Base-by-base conservation (phyloP, 2,329 filamentous ascomycete species). In the Helicocarpus griseus region DNA sequence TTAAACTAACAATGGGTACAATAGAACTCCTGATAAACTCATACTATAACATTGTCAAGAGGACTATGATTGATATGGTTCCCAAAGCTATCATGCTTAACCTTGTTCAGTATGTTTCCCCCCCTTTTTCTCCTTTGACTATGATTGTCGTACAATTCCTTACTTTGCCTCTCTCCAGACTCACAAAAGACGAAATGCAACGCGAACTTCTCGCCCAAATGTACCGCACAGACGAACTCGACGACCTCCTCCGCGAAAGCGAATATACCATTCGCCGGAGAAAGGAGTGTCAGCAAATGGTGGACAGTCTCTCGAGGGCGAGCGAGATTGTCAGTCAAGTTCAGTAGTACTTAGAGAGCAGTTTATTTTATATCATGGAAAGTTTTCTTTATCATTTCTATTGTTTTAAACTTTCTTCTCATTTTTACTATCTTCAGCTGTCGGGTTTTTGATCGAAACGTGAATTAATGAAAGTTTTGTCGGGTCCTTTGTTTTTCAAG, bases 51-150 rank as follows among this genome's bases (percentile, higher is more conserved):
- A 98, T 98, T 66, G 90, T 96, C 59, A 89, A 89, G 76, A 81
- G 93, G 60, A 98, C 94, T 55, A 94, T 98, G 89, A 96, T 97
- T 59, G 93, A 98, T 66, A 98, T 98, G 93, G 93, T 98, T 5
- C 93, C 93, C 60, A 98, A 98, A 75, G 93, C 93, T 38, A 94
- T 98, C 67, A 98, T 98, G 93, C 80, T 97, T 60, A 96, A 81
- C 61, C 85, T 98, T 43, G 93, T 98, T 48, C 85, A 91, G 86
- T 95, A 82, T 69, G 89, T 83, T 2, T 52, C 44, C 17, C 55
- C 11, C n/a, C 29, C 8, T 24, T 46, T 38, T 22, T 45, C n/a
- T 55, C 26, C 6, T 11, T 7, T 7, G 0, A 4, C 17, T 44
- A n/a, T n/a, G n/a, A n/a, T n/a, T n/a, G n/a, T n/a, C n/a, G n/a